phyloP scores from a whole-genome alignment of 257 asterid genomes.

The Prunella vulgaris region DNA sequence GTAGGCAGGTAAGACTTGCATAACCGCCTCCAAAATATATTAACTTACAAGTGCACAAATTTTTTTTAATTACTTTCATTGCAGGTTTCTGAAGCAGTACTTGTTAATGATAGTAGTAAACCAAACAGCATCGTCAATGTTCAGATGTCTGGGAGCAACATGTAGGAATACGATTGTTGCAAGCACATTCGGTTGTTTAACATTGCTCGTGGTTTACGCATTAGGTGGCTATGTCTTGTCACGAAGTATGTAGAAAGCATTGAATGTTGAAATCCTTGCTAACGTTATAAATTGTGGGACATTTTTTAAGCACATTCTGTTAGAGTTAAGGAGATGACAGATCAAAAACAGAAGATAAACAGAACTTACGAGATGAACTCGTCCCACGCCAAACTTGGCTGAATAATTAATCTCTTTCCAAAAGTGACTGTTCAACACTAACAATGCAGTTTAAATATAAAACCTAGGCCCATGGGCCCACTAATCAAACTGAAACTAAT shows the following conservation, averaged over 20 bases:
- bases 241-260: slow-evolving; percentile 38
- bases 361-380: no score
- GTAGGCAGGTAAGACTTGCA: slow-evolving; percentile 37
- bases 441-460: no score
- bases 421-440: no score
- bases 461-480: no score
- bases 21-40: background rate
- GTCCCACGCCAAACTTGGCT: no score
- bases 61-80: background rate
- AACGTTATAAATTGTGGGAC: background rate
- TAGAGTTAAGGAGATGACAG: no score
- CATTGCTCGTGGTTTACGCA: slow-evolving; percentile 43
- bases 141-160: slow-evolving; percentile 49
- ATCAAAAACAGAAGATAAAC: no score
- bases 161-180: slow-evolving; percentile 67
- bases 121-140: slow-evolving; percentile 52
- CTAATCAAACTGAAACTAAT: no score
- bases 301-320: background rate
- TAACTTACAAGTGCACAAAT: background rate
- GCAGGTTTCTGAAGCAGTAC: slow-evolving; percentile 62
- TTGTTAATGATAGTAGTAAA: slow-evolving; percentile 37
- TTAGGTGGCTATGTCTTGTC: slow-evolving; percentile 66
- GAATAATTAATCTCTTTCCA: no score
- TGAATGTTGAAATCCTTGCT: background rate
- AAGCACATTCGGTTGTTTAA: slow-evolving; percentile 61